These are phyloP conservation scores for Fusarium hainanense DNA, from an alignment of 2,329 filamentous ascomycete genomes.

Conservation along the genomic window DNA sequence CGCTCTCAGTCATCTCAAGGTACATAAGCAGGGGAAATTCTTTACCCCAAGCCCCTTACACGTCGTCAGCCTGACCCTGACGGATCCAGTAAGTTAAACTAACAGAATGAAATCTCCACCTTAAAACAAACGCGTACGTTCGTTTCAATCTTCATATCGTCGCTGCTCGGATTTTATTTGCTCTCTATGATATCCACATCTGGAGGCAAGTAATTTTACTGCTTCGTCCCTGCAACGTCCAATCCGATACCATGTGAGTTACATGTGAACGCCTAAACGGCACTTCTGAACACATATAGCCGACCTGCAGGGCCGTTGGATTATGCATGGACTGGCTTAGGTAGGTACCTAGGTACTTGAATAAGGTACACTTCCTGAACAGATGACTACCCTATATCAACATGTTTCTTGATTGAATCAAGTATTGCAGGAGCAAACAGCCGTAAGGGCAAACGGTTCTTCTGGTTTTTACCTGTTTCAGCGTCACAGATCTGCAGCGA, in stretches of 20 bases:
- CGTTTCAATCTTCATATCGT: conserved; percentile 12
- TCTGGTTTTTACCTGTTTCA: not conserved
- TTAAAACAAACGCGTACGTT: conserved; percentile 52
- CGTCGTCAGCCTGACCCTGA: conserved; percentile 46
- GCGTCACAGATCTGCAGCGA: not conserved
- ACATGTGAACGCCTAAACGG: conserved; percentile 1
- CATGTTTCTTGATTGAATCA: not conserved
- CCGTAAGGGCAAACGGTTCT: not conserved
- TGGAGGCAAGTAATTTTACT: conserved; percentile 2
- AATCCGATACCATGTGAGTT: not conserved
- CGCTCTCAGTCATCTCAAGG: conserved; percentile 6
- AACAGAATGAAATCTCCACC: not conserved
- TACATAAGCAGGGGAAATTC: conserved; percentile 21
- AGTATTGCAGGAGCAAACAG: too few relatives aligned
- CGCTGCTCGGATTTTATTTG: conserved; percentile 13
- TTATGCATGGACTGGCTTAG: not conserved
- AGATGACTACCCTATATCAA: not conserved
- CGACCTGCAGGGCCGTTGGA: conserved; percentile 1
- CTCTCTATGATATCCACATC: not conserved
- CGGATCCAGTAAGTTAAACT: conserved; percentile 50
- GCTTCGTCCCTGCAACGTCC: not conserved
- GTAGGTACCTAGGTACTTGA: too few relatives aligned
- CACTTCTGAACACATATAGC: not conserved
- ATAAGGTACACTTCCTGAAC: not conserved
- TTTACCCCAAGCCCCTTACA: conserved; percentile 34